A percentile compares a stretch with the other conserved stretches of the same genome.
phyloP scores from a whole-genome alignment of 805 yeast species.

The Kodamaea neixiangensis region DNA sequence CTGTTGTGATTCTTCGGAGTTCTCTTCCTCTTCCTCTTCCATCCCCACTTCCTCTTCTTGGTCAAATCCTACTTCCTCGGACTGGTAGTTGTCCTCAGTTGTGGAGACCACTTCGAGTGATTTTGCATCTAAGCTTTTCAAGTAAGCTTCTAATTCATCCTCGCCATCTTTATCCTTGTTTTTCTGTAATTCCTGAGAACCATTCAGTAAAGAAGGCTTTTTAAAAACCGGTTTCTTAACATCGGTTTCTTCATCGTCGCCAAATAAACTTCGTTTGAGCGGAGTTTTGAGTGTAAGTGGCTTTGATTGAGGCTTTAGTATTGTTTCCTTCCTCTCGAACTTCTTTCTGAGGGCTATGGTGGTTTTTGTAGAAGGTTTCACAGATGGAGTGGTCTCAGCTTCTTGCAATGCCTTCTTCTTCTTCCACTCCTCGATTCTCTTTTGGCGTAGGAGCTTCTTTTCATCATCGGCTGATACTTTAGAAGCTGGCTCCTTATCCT shows the following conservation, averaged over 20 bases:
- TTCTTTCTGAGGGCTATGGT: neutral
- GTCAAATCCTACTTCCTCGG: constrained; percentile 17
- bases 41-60: constrained; percentile 23
- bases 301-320: neutral
- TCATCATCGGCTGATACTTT: constrained; percentile 9
- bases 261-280: constrained; percentile 4
- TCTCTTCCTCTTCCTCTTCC: constrained; percentile 21
- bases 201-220: constrained; percentile 7
- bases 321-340: neutral
- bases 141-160: constrained; percentile 24
- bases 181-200: constrained; percentile 15
- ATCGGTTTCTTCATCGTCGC: constrained; percentile 8
- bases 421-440: constrained; percentile 56
- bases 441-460: constrained; percentile 30
- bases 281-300: neutral
- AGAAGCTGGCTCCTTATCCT: neutral
- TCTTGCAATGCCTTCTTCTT: constrained; percentile 28
- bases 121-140: constrained; percentile 9
- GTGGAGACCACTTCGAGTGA: constrained; percentile 8
- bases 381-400: neutral
- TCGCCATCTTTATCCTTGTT: constrained; percentile 27
- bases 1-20: constrained; percentile 26
- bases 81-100: constrained; percentile 1
- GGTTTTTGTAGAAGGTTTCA: neutral
- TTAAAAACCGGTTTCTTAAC: constrained; percentile 9